These are phyloP conservation scores for Candolleomyces aberdarensis DNA, from an alignment of 768 basidiomycete genomes.

Conservation along the genomic window DNA sequence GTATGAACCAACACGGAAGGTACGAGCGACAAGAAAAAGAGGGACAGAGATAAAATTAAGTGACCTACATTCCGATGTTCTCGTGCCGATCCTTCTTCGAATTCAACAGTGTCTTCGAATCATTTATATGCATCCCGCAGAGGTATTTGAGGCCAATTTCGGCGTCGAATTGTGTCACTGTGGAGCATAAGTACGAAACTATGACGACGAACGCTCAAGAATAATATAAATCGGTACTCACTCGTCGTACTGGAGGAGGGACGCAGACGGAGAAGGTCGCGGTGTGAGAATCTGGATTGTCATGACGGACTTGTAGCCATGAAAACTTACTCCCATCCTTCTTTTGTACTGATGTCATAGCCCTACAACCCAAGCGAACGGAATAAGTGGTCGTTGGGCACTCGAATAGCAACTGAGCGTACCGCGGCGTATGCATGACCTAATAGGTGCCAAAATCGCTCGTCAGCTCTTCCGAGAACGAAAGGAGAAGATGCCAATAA, in stretches of 20 bases:
- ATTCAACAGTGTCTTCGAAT: conserved; percentile 63
- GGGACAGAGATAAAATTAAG: neutral
- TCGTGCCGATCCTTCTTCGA: conserved; percentile 79
- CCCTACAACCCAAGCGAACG: conserved; percentile 41
- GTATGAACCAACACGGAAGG: neutral
- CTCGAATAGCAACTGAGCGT: conserved; percentile 16
- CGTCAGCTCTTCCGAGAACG: neutral
- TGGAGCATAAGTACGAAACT: neutral
- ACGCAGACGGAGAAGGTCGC: neutral
- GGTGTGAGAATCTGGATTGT: neutral
- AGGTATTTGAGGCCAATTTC: conserved; percentile 71
- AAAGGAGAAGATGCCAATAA: neutral
- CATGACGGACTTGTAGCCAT: neutral
- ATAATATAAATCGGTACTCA: neutral
- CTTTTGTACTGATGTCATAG: conserved; percentile 73
- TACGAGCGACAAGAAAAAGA: neutral
- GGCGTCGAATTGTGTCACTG: conserved; percentile 63
- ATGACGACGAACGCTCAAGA: neutral
- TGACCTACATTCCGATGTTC: conserved; percentile 75
- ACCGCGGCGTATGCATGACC: conserved; percentile 81
- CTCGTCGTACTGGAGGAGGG: neutral
- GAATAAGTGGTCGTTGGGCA: neutral
- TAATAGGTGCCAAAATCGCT: conserved; percentile 19
- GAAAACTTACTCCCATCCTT: conserved; percentile 64
- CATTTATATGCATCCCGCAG: conserved; percentile 83